phyloP scores from a whole-genome alignment of 108 stramenopile species.

The Fistulifera pelliculosa region DNA sequence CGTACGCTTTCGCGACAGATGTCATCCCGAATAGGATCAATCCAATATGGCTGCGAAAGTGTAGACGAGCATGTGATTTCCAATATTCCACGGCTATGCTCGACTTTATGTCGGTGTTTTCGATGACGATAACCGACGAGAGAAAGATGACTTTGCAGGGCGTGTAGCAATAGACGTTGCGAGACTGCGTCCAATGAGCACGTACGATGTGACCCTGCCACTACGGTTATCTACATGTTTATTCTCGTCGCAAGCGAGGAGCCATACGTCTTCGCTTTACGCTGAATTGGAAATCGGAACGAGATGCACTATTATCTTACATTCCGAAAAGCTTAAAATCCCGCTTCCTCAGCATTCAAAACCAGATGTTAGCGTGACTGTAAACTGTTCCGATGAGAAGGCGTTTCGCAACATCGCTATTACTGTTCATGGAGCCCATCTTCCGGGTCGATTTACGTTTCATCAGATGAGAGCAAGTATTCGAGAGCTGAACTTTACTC shows the following conservation, averaged over 20 bases:
- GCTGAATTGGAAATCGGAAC: conserved; percentile 45
- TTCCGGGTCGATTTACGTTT: conserved; percentile 42
- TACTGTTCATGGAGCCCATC: conserved; percentile 55
- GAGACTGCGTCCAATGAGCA: conserved; percentile 36
- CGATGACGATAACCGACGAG: conserved; percentile 48
- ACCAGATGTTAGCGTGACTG: conserved; percentile 23
- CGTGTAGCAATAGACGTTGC: conserved; percentile 51
- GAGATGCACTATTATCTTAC: conserved; percentile 52
- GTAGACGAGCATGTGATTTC: conserved; percentile 57
- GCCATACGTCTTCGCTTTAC: conserved; percentile 53
- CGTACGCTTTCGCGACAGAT: conserved; percentile 65
- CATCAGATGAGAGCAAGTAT: conserved; percentile 31
- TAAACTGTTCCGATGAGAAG: conserved; percentile 47
- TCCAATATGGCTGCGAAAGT: conserved; percentile 55
- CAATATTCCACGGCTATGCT: conserved; percentile 54
- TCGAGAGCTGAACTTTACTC: conserved; percentile 43
- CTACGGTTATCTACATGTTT: conserved; percentile 45
- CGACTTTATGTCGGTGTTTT: conserved; percentile 54
- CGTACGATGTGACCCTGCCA: conserved; percentile 61
- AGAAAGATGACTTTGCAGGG: conserved; percentile 66
- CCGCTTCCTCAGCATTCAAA: conserved; percentile 3
- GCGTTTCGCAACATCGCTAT: conserved; percentile 58
- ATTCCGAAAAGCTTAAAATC: conserved; percentile 26
- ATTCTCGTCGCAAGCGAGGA: conserved; percentile 41
- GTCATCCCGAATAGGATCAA: conserved; percentile 36